Base-by-base conservation (phyloP, 2,329 filamentous ascomycete species). In the Hypomyces perniciosus region DNA sequence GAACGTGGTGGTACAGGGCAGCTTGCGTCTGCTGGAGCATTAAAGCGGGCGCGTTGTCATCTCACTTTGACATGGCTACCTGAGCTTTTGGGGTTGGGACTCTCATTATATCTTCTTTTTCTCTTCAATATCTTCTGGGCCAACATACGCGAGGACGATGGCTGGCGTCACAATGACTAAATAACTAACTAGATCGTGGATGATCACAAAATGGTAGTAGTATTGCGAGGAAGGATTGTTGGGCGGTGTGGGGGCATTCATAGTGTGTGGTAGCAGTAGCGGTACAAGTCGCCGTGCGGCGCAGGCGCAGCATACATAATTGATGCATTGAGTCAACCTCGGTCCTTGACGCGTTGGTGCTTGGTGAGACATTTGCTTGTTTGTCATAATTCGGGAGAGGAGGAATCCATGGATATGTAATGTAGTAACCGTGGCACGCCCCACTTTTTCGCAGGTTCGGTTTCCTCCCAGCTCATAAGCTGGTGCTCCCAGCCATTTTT, bases 1-100 rank as follows among this genome's bases (percentile, higher is more conserved):
- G 81, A 99, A 99, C 74, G 93, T 97, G 10, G 93, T 99, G 46
- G 93, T 99, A 52, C 93, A 99, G 80, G 93, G 93, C 66, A 96
- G 90, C 72, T 81, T 99, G 81, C 80, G 82, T 65, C 72, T 85
- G 61, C 72, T 85, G 58, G 82, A 85, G 74, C 82, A 85, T 68
- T 85, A 81, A 61, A 44, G 26, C 8, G 26, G 27, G 40, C 12
- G 37, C 6, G 28, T 39, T 44, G 26, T 47, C 38, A 42, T 20
- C 41, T 13, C 41, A 48, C 40, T 40, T 20, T 40, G 43, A 43
- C 39, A 43, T 49, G 45, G 51, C 44, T 46, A 34, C 49, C 44
- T 37, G 45, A 45, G 52, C 42, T 12, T 48, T 29, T 35, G 48
- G 38, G 41, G 34, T 44, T 51, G 44, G 37, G 40, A 46, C 46